Evolutionary conservation across 2,329 filamentous ascomycete species (phyloP).

Genomic region (Akanthomyces uredinophilus): DNA sequence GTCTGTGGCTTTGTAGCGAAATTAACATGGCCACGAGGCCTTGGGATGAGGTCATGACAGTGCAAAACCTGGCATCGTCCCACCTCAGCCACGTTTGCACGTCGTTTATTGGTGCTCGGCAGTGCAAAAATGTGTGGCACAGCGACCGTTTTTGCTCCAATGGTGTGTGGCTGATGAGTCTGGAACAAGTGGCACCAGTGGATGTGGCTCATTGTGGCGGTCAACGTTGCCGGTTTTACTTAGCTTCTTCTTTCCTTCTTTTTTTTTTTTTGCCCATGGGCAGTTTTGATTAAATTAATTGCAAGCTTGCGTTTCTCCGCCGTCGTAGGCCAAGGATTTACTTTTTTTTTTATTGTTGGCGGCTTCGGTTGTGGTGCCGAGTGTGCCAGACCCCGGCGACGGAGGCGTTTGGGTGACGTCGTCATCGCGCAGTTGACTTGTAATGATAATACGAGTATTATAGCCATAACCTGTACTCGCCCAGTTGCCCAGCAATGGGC

Average conservation of each 20-base stretch:
- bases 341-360: not conserved
- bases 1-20: not conserved
- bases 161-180: constrained; percentile 8
- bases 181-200: not conserved
- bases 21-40: constrained; percentile 13
- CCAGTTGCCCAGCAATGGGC: no score
- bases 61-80: not conserved
- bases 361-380: constrained; percentile 5
- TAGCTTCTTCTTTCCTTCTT: no score
- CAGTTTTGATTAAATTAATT: not conserved
- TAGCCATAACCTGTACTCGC: not conserved
- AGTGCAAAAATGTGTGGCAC: not conserved
- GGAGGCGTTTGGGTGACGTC: constrained; percentile 5
- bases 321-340: not conserved
- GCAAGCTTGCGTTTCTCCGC: not conserved
- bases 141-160: not conserved
- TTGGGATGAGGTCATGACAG: constrained; percentile 14
- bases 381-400: not conserved
- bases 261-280: not conserved
- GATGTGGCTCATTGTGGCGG: not conserved
- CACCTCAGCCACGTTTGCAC: constrained; percentile 4
- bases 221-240: not conserved
- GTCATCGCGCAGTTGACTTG: not conserved
- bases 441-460: not conserved
- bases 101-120: not conserved